phyloP scores from a whole-genome alignment of 2,329 filamentous ascomycete genomes.

The Aureobasidium subglaciale region DNA sequence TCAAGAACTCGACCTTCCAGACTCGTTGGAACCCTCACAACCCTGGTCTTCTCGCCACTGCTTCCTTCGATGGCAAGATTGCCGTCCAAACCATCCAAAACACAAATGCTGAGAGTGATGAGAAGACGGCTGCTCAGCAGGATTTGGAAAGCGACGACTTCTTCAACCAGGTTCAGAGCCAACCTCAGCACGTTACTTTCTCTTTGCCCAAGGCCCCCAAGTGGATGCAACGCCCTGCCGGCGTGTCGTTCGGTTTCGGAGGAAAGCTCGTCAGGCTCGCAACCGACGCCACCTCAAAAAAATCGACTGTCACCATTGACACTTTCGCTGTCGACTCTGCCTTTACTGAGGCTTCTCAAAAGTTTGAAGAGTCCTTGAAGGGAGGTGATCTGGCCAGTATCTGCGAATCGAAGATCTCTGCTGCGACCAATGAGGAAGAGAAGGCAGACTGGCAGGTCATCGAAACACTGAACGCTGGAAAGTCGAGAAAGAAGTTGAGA shows the following conservation, averaged over 20 bases:
- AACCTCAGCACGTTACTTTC: constrained; percentile 86
- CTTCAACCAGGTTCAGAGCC: constrained; percentile 85
- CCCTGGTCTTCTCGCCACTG: constrained; percentile 84
- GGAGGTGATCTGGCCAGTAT: constrained; percentile 70
- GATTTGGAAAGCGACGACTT: constrained; percentile 88
- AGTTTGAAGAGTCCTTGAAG: constrained; percentile 76
- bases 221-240: constrained; percentile 80
- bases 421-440: constrained; percentile 78
- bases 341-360: constrained; percentile 74
- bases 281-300: constrained; percentile 53
- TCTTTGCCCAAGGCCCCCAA: constrained; percentile 77
- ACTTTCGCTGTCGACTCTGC: constrained; percentile 83
- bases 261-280: constrained; percentile 80
- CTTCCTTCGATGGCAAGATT: constrained; percentile 96
- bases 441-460: constrained; percentile 96
- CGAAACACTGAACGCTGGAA: constrained; percentile 75
- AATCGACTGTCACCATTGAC: constrained; percentile 74
- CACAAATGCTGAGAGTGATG: constrained; percentile 66
- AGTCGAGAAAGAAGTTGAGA: constrained; percentile 77
- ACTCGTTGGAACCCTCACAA: constrained; percentile 92
- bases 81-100: constrained; percentile 90
- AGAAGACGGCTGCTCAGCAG: constrained; percentile 56
- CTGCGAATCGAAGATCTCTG: constrained; percentile 69
- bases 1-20: constrained; percentile 99
- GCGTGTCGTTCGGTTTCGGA: constrained; percentile 90